phyloP scores from a whole-genome alignment of 192 early-diverging fungal species.

The Rhizoclosmatium globosum region DNA sequence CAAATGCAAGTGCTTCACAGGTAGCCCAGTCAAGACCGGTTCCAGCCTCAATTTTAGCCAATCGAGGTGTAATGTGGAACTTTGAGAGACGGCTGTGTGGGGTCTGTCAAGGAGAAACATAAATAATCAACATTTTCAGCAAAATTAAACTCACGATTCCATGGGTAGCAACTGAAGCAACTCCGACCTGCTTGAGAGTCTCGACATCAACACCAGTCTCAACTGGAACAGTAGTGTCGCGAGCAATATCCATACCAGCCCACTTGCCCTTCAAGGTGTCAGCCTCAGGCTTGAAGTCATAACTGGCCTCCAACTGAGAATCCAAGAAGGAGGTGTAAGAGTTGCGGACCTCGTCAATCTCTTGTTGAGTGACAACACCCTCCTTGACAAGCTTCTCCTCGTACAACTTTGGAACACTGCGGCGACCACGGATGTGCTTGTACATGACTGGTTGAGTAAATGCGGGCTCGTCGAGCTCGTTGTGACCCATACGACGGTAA shows the following conservation, averaged over 20 bases:
- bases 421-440: slow-evolving; percentile 85
- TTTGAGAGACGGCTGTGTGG: slow-evolving; percentile 85
- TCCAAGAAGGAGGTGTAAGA: slow-evolving; percentile 70
- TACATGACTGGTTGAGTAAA: slow-evolving; percentile 99
- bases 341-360: slow-evolving; percentile 64
- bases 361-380: slow-evolving; percentile 51
- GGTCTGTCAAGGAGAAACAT: slow-evolving; percentile 21
- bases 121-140: neutral
- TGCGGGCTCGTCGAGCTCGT: slow-evolving; percentile 97
- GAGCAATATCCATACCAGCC: slow-evolving; percentile 75
- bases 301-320: slow-evolving; percentile 64
- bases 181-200: slow-evolving; percentile 73
- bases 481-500: slow-evolving; percentile 97
- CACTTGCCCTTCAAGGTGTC: slow-evolving; percentile 83
- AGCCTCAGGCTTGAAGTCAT: slow-evolving; percentile 63
- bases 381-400: slow-evolving; percentile 76
- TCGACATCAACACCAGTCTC: slow-evolving; percentile 71
- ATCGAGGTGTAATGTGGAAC: slow-evolving; percentile 87
- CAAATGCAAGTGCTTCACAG: slow-evolving; percentile 91
- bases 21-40: slow-evolving; percentile 93
- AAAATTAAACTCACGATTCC: slow-evolving; percentile 66
- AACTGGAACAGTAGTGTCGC: slow-evolving; percentile 55
- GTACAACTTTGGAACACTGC: slow-evolving; percentile 85
- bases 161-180: slow-evolving; percentile 76
- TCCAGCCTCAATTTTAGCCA: slow-evolving; percentile 75